phyloP scores from a whole-genome alignment of 1,139 yeast species.

The Magnusiomyces suaveolens region DNA sequence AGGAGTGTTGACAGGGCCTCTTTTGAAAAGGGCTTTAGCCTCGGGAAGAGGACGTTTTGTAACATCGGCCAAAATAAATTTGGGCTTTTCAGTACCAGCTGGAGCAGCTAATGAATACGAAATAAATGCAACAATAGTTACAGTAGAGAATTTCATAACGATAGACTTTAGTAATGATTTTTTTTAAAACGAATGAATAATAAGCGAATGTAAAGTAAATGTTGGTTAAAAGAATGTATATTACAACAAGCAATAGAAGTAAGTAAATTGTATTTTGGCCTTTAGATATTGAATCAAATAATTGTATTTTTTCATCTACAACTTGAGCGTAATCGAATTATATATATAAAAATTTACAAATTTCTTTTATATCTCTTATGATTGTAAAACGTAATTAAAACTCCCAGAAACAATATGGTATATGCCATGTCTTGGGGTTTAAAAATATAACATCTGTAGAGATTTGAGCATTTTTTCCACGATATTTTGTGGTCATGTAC shows the following conservation, averaged over 20 bases:
- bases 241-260: not conserved
- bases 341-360: not conserved
- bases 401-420: not conserved
- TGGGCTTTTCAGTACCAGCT: not conserved
- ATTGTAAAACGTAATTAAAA: not conserved
- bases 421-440: not conserved
- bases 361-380: too few species aligned
- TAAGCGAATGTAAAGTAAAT: not conserved
- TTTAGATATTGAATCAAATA: too few species aligned
- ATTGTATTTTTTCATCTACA: too few species aligned
- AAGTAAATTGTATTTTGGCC: not conserved
- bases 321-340: not conserved
- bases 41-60: slow-evolving; percentile 5
- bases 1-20: slow-evolving; percentile 8
- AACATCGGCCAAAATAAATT: slow-evolving; percentile 9
- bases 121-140: slow-evolving; percentile 1
- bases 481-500: too few species aligned
- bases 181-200: not conserved
- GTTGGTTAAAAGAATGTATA: not conserved
- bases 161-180: not conserved
- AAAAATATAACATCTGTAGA: too few species aligned
- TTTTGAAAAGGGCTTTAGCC: not conserved
- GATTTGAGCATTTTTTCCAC: too few species aligned
- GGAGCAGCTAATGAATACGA: slow-evolving; percentile 1
- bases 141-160: slow-evolving; percentile 6